phyloP scores from a whole-genome alignment of 331 rosid genomes.

The Malus hybrid region DNA sequence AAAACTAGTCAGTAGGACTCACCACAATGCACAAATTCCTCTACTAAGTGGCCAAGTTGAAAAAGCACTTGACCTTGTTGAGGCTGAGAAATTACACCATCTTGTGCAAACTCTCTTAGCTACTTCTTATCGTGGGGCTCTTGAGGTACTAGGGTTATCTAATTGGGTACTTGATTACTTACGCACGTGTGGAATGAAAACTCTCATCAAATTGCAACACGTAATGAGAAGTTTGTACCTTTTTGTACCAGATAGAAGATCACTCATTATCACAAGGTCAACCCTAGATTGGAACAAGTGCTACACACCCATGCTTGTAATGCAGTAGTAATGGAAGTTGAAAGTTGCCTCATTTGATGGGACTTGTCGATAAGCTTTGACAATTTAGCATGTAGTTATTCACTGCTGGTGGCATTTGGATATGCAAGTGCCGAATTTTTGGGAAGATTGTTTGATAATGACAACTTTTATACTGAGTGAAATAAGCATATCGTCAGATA shows the following conservation, averaged over 20 bases:
- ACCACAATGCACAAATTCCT: slow-evolving; percentile 10
- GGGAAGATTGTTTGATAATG: neutral
- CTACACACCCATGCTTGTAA: slow-evolving; percentile 1
- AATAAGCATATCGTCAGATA: no score
- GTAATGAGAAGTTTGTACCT: neutral
- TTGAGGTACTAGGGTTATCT: neutral
- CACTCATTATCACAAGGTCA: neutral
- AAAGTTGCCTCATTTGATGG: neutral
- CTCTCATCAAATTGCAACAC: neutral
- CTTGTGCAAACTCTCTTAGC: neutral
- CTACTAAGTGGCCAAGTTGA: slow-evolving; percentile 28
- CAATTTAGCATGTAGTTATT: neutral
- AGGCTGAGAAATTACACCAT: neutral
- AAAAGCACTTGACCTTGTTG: slow-evolving; percentile 13
- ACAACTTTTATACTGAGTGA: no score
- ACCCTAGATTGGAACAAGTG: slow-evolving; percentile 16
- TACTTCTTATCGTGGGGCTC: neutral
- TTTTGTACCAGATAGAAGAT: slow-evolving; percentile 15
- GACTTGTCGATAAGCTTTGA: neutral
- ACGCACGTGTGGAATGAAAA: slow-evolving; percentile 3
- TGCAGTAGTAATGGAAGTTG: neutral
- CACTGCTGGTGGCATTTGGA: neutral
- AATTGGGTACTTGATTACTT: neutral
- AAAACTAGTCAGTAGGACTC: slow-evolving; percentile 9
- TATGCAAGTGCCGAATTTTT: neutral